These are phyloP conservation scores for Castanopsis chinensis DNA, from an alignment of 306 rosid species.

Conservation along the genomic window DNA sequence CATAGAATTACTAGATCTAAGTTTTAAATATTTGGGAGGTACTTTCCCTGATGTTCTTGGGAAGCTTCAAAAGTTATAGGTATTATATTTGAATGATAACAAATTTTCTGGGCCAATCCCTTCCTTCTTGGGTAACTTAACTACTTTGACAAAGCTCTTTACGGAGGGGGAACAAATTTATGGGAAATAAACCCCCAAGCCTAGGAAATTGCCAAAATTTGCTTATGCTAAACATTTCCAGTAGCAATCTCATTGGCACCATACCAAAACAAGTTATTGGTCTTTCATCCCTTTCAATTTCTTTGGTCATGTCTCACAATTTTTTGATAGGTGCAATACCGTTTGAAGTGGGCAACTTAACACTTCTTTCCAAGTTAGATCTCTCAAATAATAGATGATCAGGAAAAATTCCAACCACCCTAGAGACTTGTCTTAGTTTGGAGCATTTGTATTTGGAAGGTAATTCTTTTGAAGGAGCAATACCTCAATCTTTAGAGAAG, in stretches of 20 bases:
- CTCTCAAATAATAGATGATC: slow-evolving; percentile 34
- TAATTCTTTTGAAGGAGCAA: slow-evolving; percentile 29
- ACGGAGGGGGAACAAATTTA: slow-evolving; percentile 25
- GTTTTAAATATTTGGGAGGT: slow-evolving; percentile 25
- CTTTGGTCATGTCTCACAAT: slow-evolving; percentile 36
- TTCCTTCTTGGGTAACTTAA: slow-evolving; percentile 36
- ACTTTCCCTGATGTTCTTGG: slow-evolving; percentile 28
- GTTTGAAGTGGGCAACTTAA: slow-evolving; percentile 27
- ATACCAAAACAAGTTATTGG: slow-evolving; percentile 36
- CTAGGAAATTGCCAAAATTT: slow-evolving; percentile 31
- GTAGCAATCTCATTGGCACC: slow-evolving; percentile 35
- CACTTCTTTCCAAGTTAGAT: slow-evolving; percentile 18
- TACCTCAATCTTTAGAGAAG: slow-evolving; percentile 26
- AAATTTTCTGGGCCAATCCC: slow-evolving; percentile 31
- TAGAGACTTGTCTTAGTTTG: slow-evolving; percentile 33
- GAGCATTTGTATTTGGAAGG: slow-evolving; percentile 30
- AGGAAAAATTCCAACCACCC: slow-evolving; percentile 32
- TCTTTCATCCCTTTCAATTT: slow-evolving; percentile 34
- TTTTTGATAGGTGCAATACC: slow-evolving; percentile 33
- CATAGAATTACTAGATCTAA: slow-evolving; percentile 13
- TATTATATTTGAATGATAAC: slow-evolving; percentile 19
- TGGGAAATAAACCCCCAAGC: slow-evolving; percentile 35
- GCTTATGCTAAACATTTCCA: slow-evolving; percentile 21
- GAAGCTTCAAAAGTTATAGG: slow-evolving; percentile 23
- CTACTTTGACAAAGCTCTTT: slow-evolving; percentile 15